Percentiles rank a stretch among this genome's conserved stretches.
These are phyloP conservation scores for Cubamyces sp. DNA, from an alignment of 768 basidiomycete species.

Conservation along the genomic window DNA sequence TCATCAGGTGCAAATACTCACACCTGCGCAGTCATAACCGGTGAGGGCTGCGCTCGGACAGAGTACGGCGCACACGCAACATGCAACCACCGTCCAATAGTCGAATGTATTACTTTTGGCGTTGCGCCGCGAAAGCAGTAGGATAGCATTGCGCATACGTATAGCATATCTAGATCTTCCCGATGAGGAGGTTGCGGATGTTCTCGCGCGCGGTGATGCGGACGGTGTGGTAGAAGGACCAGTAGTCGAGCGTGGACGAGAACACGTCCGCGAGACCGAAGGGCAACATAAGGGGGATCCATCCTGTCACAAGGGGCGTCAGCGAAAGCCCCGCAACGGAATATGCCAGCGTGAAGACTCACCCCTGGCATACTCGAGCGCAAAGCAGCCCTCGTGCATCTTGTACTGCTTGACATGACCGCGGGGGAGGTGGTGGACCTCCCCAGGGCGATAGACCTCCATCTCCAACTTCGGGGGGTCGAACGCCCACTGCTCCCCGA, in stretches of 20 bases:
- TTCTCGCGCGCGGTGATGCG: conserved; percentile 85
- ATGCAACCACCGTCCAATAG: too few species aligned
- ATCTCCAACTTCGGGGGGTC: conserved; percentile 76
- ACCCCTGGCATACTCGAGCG: conserved; percentile 95
- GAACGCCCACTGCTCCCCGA: conserved; percentile 96
- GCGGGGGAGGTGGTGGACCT: conserved; percentile 81
- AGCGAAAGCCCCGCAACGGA: too few species aligned
- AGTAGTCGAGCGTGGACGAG: conserved; percentile 87
- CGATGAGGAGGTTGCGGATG: conserved; percentile 75
- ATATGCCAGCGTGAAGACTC: conserved; percentile 26
- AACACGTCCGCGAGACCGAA: conserved; percentile 89
- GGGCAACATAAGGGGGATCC: conserved; percentile 96
- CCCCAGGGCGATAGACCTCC: conserved; percentile 85
- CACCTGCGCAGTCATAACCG: too few species aligned
- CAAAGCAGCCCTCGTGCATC: conserved; percentile 96
- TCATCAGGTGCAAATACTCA: too few species aligned
- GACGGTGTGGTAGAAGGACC: conserved; percentile 78
- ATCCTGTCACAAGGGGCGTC: conserved; percentile 54
- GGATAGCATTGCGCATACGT: too few species aligned
- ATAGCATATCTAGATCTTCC: conserved; percentile 66
- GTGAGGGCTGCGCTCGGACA: too few species aligned
- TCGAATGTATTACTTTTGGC: too few species aligned
- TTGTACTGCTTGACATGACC: conserved; percentile 96
- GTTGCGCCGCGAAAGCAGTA: too few species aligned
- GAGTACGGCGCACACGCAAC: too few species aligned